Percentiles rank a stretch among this genome's conserved stretches.
Evolutionary conservation across 2,329 filamentous ascomycete genomes (phyloP).

Genomic region (Xylariaceae sp.): DNA sequence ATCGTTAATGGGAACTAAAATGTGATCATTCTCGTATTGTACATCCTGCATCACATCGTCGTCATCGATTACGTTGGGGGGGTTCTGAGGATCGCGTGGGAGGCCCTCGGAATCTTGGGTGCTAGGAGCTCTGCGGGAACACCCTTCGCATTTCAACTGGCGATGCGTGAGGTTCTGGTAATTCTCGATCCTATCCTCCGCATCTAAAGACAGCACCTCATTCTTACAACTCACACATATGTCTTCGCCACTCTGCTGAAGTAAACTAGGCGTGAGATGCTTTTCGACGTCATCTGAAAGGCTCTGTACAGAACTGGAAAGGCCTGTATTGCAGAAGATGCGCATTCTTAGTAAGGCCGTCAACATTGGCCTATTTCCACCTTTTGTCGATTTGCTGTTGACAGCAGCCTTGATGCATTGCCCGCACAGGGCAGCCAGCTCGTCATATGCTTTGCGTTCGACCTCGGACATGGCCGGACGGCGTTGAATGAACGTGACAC

Average conservation of each 20-base stretch:
- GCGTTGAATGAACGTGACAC: constrained; percentile 18
- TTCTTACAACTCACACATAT: constrained; percentile 15
- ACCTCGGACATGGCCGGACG: constrained; percentile 14
- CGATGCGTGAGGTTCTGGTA: neutral
- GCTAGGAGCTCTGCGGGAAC: neutral
- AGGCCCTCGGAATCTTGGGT: too few relatives aligned
- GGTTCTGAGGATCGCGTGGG: too few relatives aligned
- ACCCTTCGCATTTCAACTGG: constrained; percentile 3
- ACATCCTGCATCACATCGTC: neutral
- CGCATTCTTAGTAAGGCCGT: constrained; percentile 34
- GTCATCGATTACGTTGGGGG: too few relatives aligned
- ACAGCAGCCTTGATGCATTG: constrained; percentile 21
- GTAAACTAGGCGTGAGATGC: constrained; percentile 10
- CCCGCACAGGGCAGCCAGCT: constrained; percentile 15
- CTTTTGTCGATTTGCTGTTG: neutral
- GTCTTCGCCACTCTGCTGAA: constrained; percentile 23
- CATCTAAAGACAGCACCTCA: neutral
- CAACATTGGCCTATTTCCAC: constrained; percentile 22
- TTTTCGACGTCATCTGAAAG: constrained; percentile 17
- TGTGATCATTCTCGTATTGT: neutral
- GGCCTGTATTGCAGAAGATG: constrained; percentile 37
- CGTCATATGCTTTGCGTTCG: constrained; percentile 21
- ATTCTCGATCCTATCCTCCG: neutral
- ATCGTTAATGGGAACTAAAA: neutral
- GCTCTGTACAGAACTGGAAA: neutral